These are phyloP conservation scores for Fusarium sp. DNA, from an alignment of 2,329 filamentous ascomycete genomes.

Conservation along the genomic window DNA sequence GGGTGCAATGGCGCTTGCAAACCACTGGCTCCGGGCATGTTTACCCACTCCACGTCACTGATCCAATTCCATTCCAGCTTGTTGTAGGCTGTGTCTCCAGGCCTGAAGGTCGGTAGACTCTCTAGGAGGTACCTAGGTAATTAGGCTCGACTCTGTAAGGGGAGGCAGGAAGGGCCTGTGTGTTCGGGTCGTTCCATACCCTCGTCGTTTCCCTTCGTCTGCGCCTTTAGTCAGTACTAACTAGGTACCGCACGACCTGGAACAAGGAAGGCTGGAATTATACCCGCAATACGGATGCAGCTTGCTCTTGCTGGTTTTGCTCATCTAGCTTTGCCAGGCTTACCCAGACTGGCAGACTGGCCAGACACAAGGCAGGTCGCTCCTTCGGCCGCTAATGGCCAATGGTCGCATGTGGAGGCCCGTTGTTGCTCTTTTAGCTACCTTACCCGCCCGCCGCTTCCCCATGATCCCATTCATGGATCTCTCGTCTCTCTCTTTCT, in stretches of 20 bases:
- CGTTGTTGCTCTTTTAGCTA: slow-evolving; percentile 42
- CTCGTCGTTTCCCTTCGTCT: slow-evolving; percentile 22
- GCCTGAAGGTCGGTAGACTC: neutral
- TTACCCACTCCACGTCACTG: slow-evolving; percentile 39
- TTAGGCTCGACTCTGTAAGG: slow-evolving; percentile 38
- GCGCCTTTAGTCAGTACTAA: slow-evolving; percentile 19
- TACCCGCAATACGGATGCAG: slow-evolving; percentile 29
- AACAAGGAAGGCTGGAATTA: slow-evolving; percentile 15
- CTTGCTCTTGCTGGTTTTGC: slow-evolving; percentile 24
- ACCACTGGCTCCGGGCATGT: slow-evolving; percentile 47
- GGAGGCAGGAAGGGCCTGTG: slow-evolving; percentile 17
- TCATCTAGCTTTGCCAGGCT: too few relatives aligned
- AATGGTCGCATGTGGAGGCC: slow-evolving; percentile 44
- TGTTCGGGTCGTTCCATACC: slow-evolving; percentile 36
- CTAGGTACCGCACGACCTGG: slow-evolving; percentile 16
- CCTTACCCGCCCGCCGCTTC: slow-evolving; percentile 47
- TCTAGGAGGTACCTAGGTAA: neutral
- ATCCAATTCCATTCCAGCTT: slow-evolving; percentile 28
- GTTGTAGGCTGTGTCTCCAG: slow-evolving; percentile 3
- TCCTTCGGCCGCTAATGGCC: slow-evolving; percentile 43
- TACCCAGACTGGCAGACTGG: too few relatives aligned
- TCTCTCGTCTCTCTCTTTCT: slow-evolving; percentile 43
- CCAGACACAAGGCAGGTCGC: slow-evolving; percentile 23
- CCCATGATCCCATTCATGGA: slow-evolving; percentile 38
- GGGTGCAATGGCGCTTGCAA: slow-evolving; percentile 47